Evolutionary conservation across 805 yeast species (phyloP), one percentile per base, ranked within the genome.

Genomic region (Saturnispora hagleri): DNA sequence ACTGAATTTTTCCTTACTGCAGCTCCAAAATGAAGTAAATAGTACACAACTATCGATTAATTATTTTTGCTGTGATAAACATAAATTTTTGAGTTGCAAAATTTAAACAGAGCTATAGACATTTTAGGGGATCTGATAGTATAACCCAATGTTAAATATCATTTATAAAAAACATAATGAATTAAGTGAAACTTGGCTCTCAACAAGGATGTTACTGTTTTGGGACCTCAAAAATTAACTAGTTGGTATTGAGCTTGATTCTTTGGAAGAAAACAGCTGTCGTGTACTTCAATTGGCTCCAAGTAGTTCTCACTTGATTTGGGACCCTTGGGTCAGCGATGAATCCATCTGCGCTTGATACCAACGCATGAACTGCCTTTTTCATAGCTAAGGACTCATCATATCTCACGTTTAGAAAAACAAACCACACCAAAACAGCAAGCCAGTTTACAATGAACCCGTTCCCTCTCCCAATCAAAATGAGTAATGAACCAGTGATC

Each of bases 351-450:
- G 51, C 20, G 4, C 31, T 27, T 5, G 54, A 43, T 13, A 52
- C 42, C 5, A 56, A 26, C 6, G 28, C 36, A 43, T 52, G 48
- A 10, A 56, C 50, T 4, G 53, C 56, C n/a, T 46, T 60, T 68
- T 87, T 82, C 51, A 89, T 84, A 70, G 81, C 82, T 31, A 79
- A 72, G 3, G 93, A 84, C 58, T 80, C 81, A 63, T 88, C 95
- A 64, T 74, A 86, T 67, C 96, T 80, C 52, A 84, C 67, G 67
- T 86, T 86, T 68, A 89, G 73, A 70, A 90, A 90, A 12, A 79
- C 52, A 12, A 77, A 63, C 63, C 81, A 84, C 9, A 74, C 62
- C 35, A 79, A 60, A 33, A 85, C 70, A 3, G 80, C 73, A 49
- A 81, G 57, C 76, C 87, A 75, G 35, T 90, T 51, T 8, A 46